These are phyloP conservation scores for Hyphopichia wangnamkhiaoensis DNA, from an alignment of 1,139 yeast genomes.

Conservation along the genomic window DNA sequence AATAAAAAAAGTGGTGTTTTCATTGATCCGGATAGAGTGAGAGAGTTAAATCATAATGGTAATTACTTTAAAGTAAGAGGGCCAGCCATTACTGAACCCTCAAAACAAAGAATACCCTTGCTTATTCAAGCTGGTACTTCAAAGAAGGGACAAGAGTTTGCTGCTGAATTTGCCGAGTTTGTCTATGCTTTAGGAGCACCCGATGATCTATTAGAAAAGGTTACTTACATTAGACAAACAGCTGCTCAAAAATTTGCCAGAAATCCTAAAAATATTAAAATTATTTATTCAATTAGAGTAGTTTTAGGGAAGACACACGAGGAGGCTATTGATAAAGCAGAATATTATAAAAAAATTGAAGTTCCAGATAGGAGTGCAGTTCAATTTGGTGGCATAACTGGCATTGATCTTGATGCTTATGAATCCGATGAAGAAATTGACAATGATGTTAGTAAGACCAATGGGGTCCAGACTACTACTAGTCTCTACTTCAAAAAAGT, in stretches of 20 bases:
- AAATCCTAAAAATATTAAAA: slow-evolving; percentile 34
- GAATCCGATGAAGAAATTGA: slow-evolving; percentile 30
- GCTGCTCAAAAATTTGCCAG: slow-evolving; percentile 33
- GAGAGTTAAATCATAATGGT: slow-evolving; percentile 44
- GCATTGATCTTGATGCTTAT: slow-evolving; percentile 32
- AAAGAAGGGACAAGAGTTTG: slow-evolving; percentile 41
- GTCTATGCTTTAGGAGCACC: slow-evolving; percentile 39
- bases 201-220: slow-evolving; percentile 27
- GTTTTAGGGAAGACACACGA: slow-evolving; percentile 37
- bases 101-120: slow-evolving; percentile 47
- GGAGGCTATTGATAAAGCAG: slow-evolving; percentile 31
- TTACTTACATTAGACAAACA: slow-evolving; percentile 25
- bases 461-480: slow-evolving; percentile 27
- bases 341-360: slow-evolving; percentile 31
- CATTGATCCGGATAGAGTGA: slow-evolving; percentile 39
- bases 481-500: slow-evolving; percentile 23
- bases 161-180: slow-evolving; percentile 48
- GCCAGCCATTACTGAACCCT: slow-evolving; percentile 43
- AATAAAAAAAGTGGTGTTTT: slow-evolving; percentile 34
- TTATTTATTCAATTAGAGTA: slow-evolving; percentile 32
- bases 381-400: slow-evolving; percentile 38
- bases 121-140: slow-evolving; percentile 52
- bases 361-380: slow-evolving; percentile 42
- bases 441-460: slow-evolving; percentile 27
- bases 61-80: slow-evolving; percentile 45